These are phyloP conservation scores for Rhododendron ferrugineum DNA, from an alignment of 148 eudicot genomes.

Conservation along the genomic window DNA sequence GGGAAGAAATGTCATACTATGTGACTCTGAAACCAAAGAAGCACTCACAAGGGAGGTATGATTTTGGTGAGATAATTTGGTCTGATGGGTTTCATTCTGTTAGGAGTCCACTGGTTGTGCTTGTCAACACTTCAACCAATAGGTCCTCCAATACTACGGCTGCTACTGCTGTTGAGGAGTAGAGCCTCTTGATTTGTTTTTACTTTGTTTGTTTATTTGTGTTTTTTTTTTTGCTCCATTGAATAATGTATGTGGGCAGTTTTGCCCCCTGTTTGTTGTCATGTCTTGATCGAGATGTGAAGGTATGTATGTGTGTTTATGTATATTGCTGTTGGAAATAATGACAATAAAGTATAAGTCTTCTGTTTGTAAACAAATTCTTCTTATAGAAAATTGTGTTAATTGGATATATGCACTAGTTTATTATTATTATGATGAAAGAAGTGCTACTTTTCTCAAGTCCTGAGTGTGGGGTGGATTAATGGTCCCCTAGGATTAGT, in stretches of 20 bases:
- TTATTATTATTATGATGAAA: too few relatives aligned
- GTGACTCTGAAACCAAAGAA: constrained; percentile 34
- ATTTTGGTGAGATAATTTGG: constrained; percentile 50
- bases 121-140: constrained; percentile 18
- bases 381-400: background rate
- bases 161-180: background rate
- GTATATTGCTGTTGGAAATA: background rate
- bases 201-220: too few relatives aligned
- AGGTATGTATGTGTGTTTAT: background rate
- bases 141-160: background rate
- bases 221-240: background rate
- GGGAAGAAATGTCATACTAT: constrained; percentile 28
- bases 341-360: background rate
- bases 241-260: background rate
- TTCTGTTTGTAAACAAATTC: background rate
- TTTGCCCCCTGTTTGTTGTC: background rate
- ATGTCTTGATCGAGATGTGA: background rate
- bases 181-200: background rate
- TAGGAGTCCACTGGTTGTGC: constrained; percentile 43
- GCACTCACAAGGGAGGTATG: constrained; percentile 39
- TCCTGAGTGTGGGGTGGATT: too few relatives aligned
- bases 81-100: constrained; percentile 40
- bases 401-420: background rate
- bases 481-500: too few relatives aligned
- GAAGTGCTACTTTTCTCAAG: too few relatives aligned